A percentile compares a stretch with the other conserved stretches of the same genome.
Evolutionary conservation across 768 basidiomycete species (phyloP).

Genomic region (Lentinula detonsa): DNA sequence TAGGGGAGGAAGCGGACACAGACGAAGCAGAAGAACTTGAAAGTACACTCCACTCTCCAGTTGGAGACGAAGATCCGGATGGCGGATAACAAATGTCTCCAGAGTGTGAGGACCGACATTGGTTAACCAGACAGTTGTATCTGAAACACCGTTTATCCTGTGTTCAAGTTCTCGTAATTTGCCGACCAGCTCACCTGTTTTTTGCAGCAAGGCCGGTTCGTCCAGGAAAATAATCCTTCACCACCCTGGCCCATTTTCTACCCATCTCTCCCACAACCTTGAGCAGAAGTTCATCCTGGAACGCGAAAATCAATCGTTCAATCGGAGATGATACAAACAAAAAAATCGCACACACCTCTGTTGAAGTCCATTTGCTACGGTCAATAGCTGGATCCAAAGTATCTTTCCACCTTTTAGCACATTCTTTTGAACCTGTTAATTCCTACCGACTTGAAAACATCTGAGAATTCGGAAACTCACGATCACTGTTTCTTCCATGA

Average conservation of each 20-base stretch:
- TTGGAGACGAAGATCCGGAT: not conserved
- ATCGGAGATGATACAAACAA: not conserved
- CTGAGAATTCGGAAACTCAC: not conserved
- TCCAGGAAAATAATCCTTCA: constrained; percentile 21
- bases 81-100: not conserved
- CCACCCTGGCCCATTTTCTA: constrained; percentile 20
- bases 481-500: constrained; percentile 20
- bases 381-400: constrained; percentile 22
- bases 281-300: constrained; percentile 17
- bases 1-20: not conserved
- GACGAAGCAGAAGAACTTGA: not conserved
- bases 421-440: constrained; percentile 9
- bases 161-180: not conserved
- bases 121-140: constrained; percentile 13
- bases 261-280: constrained; percentile 18
- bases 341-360: constrained; percentile 11
- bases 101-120: not conserved
- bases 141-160: constrained; percentile 2
- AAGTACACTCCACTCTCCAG: not conserved
- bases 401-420: constrained; percentile 24
- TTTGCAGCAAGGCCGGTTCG: constrained; percentile 23
- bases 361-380: constrained; percentile 17
- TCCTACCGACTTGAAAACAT: not conserved
- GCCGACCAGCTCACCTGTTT: constrained; percentile 16
- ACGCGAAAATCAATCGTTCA: not conserved